Percentiles rank a stretch among this genome's conserved stretches.
phyloP scores from a whole-genome alignment of 257 asterid species.

The Marsdenia floribunda region DNA sequence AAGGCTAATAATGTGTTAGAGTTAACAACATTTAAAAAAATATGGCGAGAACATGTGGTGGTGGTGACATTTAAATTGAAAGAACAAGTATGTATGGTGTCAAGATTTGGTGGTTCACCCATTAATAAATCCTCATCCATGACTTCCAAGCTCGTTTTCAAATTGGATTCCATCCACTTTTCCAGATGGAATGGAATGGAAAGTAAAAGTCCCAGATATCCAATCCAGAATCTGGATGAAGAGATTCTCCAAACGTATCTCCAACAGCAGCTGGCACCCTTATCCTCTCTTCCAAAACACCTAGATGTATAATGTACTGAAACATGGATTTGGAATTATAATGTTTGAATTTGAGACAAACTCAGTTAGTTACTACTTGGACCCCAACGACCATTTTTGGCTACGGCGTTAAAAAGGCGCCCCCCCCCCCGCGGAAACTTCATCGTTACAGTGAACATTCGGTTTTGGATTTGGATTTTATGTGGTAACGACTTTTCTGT shows the following conservation, averaged over 20 bases:
- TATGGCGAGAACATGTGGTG: neutral
- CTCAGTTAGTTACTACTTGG: too few species aligned
- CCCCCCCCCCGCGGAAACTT: neutral
- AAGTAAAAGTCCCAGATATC: too few species aligned
- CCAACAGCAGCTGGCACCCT: too few species aligned
- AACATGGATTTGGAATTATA: too few species aligned
- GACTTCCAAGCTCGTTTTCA: neutral
- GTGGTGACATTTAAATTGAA: neutral
- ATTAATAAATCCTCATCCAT: neutral
- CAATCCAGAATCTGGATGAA: too few species aligned
- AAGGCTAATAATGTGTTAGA: neutral
- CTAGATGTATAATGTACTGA: too few species aligned
- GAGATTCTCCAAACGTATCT: too few species aligned
- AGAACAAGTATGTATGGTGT: neutral
- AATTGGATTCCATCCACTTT: neutral
- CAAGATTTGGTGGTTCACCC: neutral
- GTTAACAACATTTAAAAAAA: neutral
- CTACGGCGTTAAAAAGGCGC: too few species aligned
- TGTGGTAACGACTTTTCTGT: neutral
- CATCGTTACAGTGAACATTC: neutral
- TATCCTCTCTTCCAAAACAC: too few species aligned
- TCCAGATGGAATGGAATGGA: neutral
- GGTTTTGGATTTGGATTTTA: neutral
- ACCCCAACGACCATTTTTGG: too few species aligned
- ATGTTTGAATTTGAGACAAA: too few species aligned